A percentile compares a stretch with the other conserved stretches of the same genome.
Evolutionary conservation across 2,329 filamentous ascomycete genomes (phyloP).

Genomic region (Aspergillus bombycis): DNA sequence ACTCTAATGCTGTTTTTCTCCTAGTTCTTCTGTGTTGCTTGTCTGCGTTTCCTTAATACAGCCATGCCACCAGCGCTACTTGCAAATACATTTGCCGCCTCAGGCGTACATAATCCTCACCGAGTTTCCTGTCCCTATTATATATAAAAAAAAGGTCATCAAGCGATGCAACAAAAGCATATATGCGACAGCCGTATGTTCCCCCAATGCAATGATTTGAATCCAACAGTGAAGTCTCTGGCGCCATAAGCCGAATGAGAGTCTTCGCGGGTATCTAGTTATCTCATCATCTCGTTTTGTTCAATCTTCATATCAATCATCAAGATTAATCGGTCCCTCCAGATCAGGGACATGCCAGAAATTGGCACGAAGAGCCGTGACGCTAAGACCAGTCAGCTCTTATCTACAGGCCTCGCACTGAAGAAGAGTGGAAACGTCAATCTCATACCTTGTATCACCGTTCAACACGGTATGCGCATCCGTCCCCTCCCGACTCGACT

Average conservation of each 20-base stretch:
- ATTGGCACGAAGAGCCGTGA: constrained; percentile 86
- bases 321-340: constrained; percentile 68
- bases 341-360: constrained; percentile 75
- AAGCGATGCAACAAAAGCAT: background rate
- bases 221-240: constrained; percentile 5
- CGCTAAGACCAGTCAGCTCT: constrained; percentile 52
- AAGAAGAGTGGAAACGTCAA: background rate
- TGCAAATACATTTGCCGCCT: background rate
- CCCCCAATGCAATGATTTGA: background rate
- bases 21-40: background rate
- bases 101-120: background rate
- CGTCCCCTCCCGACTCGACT: constrained; percentile 73
- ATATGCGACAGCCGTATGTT: background rate
- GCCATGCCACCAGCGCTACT: constrained; percentile 3
- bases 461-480: constrained; percentile 89
- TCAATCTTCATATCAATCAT: constrained; percentile 43
- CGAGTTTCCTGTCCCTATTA: background rate
- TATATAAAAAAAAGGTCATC: background rate
- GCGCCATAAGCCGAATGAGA: constrained; percentile 16
- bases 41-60: background rate
- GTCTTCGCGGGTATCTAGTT: constrained; percentile 31
- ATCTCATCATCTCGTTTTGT: constrained; percentile 11
- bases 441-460: constrained; percentile 72
- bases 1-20: constrained; percentile 8
- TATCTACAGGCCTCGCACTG: background rate